phyloP scores from a whole-genome alignment of 192 early-diverging fungal species.

The Chytriomyces sp. region DNA sequence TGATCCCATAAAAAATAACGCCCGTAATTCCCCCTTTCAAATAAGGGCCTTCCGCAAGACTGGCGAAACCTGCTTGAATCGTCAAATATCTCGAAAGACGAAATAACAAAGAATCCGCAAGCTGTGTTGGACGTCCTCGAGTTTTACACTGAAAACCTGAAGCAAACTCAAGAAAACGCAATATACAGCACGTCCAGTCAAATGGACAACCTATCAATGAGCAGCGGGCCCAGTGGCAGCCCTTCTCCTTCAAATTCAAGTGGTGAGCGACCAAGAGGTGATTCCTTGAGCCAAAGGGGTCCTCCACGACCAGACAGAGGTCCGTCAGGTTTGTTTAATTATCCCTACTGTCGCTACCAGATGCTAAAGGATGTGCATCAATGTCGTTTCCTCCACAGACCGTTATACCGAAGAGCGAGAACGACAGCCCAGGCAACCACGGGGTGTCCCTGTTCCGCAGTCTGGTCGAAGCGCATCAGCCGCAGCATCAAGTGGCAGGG shows the following conservation, averaged over 20 bases:
- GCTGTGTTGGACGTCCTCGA: constrained; percentile 97
- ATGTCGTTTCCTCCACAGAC: too few species aligned
- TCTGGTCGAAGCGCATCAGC: not conserved
- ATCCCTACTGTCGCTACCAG: too few species aligned
- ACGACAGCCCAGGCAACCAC: not conserved
- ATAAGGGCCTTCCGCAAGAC: constrained; percentile 87
- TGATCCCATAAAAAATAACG: constrained; percentile 9
- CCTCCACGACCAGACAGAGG: too few species aligned
- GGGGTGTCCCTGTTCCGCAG: not conserved
- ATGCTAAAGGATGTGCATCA: too few species aligned
- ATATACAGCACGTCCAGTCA: constrained; percentile 15
- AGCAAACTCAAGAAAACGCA: constrained; percentile 42
- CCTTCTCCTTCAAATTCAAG: too few species aligned
- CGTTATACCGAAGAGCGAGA: not conserved
- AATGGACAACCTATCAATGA: constrained; percentile 14
- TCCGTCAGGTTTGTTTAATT: too few species aligned
- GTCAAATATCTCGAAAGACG: constrained; percentile 95
- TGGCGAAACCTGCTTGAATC: constrained; percentile 93
- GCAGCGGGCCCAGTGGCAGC: not conserved
- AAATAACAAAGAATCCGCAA: constrained; percentile 97
- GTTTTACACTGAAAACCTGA: constrained; percentile 89
- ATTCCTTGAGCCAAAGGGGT: not conserved
- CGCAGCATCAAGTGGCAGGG: not conserved
- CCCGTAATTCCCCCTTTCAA: not conserved
- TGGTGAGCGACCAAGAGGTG: constrained; percentile 3